Percentiles rank a stretch among this genome's conserved stretches.
These are phyloP conservation scores for Lyophyllum shimeji DNA, from an alignment of 768 basidiomycete species.

Conservation along the genomic window DNA sequence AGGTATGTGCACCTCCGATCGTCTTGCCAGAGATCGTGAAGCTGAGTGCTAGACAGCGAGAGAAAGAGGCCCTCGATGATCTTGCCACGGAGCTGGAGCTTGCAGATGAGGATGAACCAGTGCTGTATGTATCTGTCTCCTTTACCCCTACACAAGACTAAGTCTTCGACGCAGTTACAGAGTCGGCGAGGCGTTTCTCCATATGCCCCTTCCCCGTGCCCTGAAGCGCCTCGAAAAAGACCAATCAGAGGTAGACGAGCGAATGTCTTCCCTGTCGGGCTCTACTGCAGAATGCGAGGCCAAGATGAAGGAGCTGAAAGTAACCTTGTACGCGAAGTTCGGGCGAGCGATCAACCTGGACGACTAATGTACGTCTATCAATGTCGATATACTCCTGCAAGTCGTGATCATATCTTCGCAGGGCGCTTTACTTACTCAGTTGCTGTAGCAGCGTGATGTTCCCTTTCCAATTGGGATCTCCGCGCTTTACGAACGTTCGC, in stretches of 20 bases:
- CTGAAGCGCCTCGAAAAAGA: constrained; percentile 71
- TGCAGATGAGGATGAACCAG: constrained; percentile 77
- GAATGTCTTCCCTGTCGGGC: constrained; percentile 49
- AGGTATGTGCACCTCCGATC: constrained; percentile 44
- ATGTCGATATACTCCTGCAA: background rate
- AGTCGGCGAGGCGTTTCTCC: constrained; percentile 87
- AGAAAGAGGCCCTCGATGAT: constrained; percentile 94
- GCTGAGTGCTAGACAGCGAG: constrained; percentile 58
- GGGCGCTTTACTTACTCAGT: too few relatives aligned
- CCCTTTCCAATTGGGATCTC: too few relatives aligned
- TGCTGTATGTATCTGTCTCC: constrained; percentile 48
- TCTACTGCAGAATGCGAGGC: constrained; percentile 66
- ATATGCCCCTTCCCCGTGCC: constrained; percentile 70
- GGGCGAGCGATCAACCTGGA: constrained; percentile 92
- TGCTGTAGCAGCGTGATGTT: too few relatives aligned
- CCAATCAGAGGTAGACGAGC: constrained; percentile 54
- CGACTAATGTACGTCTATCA: constrained; percentile 40
- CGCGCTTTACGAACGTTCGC: too few relatives aligned
- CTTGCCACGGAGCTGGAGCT: constrained; percentile 86
- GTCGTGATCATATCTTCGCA: background rate
- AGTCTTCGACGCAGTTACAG: constrained; percentile 63
- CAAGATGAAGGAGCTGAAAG: constrained; percentile 80
- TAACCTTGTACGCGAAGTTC: constrained; percentile 85
- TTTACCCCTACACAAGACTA: background rate
- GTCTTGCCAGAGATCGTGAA: background rate